phyloP scores from a whole-genome alignment of 345 rosid genomes.

The Populus alba region DNA sequence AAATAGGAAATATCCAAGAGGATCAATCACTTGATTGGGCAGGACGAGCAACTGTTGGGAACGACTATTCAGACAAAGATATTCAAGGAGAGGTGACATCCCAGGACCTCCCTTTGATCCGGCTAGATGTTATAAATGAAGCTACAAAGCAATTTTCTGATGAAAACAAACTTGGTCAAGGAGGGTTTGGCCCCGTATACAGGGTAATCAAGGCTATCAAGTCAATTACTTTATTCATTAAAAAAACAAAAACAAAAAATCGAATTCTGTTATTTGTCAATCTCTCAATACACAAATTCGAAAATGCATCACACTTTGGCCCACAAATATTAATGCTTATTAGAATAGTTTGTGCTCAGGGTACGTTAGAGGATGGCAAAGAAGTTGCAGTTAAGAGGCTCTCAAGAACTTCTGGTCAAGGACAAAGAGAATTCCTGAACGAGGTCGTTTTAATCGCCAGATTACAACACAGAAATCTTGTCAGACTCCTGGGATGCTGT shows the following conservation, averaged over 20 bases:
- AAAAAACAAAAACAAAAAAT: no score
- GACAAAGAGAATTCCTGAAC: constrained; percentile 23
- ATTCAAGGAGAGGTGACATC: constrained; percentile 11
- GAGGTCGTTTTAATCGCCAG: constrained; percentile 24
- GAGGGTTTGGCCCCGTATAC: constrained; percentile 49
- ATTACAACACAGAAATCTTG: constrained; percentile 29
- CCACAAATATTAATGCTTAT: no score
- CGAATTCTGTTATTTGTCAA: no score
- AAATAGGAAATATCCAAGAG: no score
- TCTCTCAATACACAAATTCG: no score
- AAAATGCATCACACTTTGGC: no score
- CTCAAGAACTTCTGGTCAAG: constrained; percentile 30
- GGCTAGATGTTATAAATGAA: constrained; percentile 1
- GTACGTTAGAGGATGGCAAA: no score
- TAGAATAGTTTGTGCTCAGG: no score
- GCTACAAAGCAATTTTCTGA: constrained; percentile 32
- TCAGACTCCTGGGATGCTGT: constrained; percentile 23
- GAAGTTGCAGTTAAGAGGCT: no score
- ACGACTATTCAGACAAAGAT: background rate
- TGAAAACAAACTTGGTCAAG: constrained; percentile 45
- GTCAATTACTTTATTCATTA: no score
- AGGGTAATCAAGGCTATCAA: constrained; percentile 22
- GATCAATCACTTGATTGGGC: no score
- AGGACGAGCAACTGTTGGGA: no score
- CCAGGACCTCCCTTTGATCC: constrained; percentile 26